Evolutionary conservation across 1,139 yeast species (phyloP).

Genomic region (Trichomonascaceae sp.): DNA sequence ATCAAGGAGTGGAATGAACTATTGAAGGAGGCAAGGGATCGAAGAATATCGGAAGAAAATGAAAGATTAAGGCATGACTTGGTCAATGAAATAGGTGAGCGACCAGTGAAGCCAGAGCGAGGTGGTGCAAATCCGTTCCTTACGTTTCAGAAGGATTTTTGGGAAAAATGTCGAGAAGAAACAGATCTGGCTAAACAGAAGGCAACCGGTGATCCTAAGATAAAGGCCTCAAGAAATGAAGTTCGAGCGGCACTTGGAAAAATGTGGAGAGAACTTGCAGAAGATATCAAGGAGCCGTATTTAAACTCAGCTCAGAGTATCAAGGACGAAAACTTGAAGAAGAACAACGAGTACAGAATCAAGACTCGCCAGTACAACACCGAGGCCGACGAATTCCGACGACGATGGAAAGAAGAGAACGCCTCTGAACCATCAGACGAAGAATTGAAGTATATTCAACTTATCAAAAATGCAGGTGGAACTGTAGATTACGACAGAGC

Average conservation of each 20-base stretch:
- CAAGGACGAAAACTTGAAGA: constrained; percentile 32
- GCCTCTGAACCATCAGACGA: constrained; percentile 32
- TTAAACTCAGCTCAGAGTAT: constrained; percentile 31
- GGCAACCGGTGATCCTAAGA: constrained; percentile 27
- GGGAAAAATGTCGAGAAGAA: constrained; percentile 37
- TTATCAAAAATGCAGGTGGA: constrained; percentile 8
- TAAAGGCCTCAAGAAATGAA: constrained; percentile 37
- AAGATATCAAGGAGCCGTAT: constrained; percentile 35
- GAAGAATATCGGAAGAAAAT: constrained; percentile 25
- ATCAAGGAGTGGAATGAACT: constrained; percentile 10
- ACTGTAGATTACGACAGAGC: constrained; percentile 2
- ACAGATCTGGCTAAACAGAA: constrained; percentile 33
- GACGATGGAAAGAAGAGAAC: constrained; percentile 35
- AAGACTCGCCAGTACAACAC: constrained; percentile 33
- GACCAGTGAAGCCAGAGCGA: constrained; percentile 37
- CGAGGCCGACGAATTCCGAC: constrained; percentile 36
- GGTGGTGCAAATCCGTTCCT: constrained; percentile 39
- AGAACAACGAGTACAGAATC: constrained; percentile 31
- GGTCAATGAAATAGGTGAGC: constrained; percentile 34
- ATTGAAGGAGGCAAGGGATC: constrained; percentile 23
- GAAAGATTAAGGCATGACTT: constrained; percentile 33
- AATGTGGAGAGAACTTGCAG: constrained; percentile 39
- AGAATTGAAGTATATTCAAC: constrained; percentile 25
- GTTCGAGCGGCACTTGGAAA: constrained; percentile 39
- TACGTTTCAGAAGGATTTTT: constrained; percentile 39